Evolutionary conservation across 352 stramenopile genomes (phyloP).

Genomic region (Globisporangium abappressorium): DNA sequence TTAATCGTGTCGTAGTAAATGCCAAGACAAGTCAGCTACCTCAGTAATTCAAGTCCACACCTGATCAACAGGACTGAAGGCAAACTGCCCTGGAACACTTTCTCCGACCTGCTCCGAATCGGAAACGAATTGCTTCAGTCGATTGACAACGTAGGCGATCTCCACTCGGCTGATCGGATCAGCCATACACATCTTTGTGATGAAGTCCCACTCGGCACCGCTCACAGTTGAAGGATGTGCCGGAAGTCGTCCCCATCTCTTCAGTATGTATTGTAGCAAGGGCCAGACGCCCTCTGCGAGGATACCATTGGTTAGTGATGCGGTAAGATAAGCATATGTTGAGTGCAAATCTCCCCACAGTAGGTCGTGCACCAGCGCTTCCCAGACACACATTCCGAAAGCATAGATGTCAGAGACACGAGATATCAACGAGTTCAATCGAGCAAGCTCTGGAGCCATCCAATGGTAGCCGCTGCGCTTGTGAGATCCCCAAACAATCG

Average conservation of each 20-base stretch:
- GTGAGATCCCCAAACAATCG: background rate
- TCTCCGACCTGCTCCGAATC: background rate
- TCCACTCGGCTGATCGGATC: background rate
- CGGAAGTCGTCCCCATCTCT: background rate
- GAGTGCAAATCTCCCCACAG: background rate
- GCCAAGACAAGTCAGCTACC: background rate
- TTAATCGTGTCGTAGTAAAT: background rate
- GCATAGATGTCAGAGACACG: conserved; percentile 24
- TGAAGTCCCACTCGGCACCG: background rate
- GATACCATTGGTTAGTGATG: no score
- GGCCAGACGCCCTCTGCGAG: no score
- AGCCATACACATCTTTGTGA: background rate
- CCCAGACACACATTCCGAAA: conserved; percentile 22
- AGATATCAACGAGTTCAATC: background rate
- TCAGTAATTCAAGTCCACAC: no score
- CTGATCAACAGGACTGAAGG: background rate
- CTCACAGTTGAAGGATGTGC: background rate
- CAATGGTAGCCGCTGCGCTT: background rate
- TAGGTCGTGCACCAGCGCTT: conserved; percentile 3
- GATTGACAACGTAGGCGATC: conserved; percentile 2
- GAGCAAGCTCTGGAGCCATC: background rate
- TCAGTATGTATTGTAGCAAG: background rate
- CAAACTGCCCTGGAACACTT: no score
- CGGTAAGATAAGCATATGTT: no score
- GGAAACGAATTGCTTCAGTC: background rate